Base-by-base conservation (phyloP, 768 basidiomycete species). In the Mycena vitilis region DNA sequence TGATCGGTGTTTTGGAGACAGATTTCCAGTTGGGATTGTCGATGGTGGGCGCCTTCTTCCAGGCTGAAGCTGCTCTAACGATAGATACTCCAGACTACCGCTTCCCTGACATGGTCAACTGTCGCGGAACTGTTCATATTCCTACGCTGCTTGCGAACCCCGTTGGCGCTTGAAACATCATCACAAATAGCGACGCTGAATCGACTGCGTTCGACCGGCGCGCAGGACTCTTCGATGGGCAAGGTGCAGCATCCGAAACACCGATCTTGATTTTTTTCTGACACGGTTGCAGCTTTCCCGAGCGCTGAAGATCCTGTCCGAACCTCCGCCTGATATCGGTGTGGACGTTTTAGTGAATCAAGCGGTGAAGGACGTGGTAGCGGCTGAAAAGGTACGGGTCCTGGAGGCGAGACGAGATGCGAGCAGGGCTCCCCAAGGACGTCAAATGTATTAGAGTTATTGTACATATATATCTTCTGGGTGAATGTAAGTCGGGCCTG, bases 61-160 rank as follows among this genome's bases (percentile, higher is more conserved):
- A 40, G 15, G 34, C 30, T 22, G 38, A 51, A 47, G 48, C 38
- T 22, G 34, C n/a, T 20, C 37, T 63, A 18, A 73, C 56, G 51
- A 49, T 44, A 53, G 51, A 49, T 44, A 53, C 62, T 20, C 34
- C 70, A 92, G 91, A 85, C 88, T 12, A 76, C 89, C 51, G 79
- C 85, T 18, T 83, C 84, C 18, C 78, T 89, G 48, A 83, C 86
- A 20, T 87, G 86, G 73, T 85, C 88, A 9, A 90, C 90, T 10
- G 83, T 90, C 15, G 87, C 88, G 25, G 90, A 92, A 66, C 75
- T 94, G 56, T 84, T 92, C 73, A 73, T 88, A 23, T 93, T 91
- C 75, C 65, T 92, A 61, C 85, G 85, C 57, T 85, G 88, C 45
- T 77, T 88, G 37, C 87, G 84, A 30, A 85, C 83, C 18, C 80